These are phyloP conservation scores for Carex scoparia DNA, from an alignment of 176 grass and related monocot species.

Conservation along the genomic window DNA sequence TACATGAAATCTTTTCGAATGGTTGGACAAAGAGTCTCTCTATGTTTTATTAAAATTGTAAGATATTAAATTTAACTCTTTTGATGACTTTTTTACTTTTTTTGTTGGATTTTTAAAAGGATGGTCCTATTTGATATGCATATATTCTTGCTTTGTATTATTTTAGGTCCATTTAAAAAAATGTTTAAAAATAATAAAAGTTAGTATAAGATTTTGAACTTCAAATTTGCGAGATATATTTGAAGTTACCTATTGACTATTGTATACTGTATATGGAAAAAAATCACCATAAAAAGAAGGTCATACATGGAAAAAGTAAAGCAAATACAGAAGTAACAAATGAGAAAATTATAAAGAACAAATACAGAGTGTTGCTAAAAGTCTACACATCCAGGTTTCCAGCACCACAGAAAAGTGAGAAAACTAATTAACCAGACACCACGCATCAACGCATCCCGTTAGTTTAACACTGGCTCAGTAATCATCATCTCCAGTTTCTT, in stretches of 20 bases:
- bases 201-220: too few relatives aligned
- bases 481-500: neutral
- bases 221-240: neutral
- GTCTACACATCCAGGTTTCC: neutral
- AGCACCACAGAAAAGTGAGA: neutral
- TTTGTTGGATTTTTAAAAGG: too few relatives aligned
- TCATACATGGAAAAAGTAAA: neutral
- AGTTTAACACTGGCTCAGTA: neutral
- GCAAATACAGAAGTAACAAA: neutral
- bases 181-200: too few relatives aligned
- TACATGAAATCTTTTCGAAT: neutral
- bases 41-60: too few relatives aligned
- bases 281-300: neutral
- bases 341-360: neutral
- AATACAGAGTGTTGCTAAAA: neutral
- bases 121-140: too few relatives aligned
- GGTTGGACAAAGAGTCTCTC: too few relatives aligned
- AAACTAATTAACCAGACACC: neutral
- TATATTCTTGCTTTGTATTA: too few relatives aligned
- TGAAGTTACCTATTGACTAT: neutral
- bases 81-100: too few relatives aligned
- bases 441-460: neutral
- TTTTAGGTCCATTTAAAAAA: too few relatives aligned
- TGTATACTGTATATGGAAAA: neutral
- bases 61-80: too few relatives aligned